Evolutionary conservation across 1,139 yeast species (phyloP), one percentile per base, ranked within the genome.

Genomic region (Geotrichum fermentans): DNA sequence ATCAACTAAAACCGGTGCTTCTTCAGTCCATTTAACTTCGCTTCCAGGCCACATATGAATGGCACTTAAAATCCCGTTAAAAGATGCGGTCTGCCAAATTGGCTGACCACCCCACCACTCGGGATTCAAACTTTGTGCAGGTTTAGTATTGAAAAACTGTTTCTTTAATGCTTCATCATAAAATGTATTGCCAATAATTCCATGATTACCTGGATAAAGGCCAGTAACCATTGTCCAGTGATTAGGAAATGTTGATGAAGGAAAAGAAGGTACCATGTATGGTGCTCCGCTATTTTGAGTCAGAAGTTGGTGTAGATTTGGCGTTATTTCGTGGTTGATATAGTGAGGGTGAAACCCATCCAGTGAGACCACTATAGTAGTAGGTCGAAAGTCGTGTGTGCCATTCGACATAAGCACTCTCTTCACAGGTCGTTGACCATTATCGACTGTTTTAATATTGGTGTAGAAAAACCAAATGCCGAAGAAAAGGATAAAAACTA

Each of bases 11-110:
- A 70, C 57, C 51, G 61, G 63, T 30, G 67, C 68, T 54, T 51
- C 62, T 4, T 62, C 61, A 45, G 21, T 58, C 70, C 72, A 79
- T 72, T 47, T 75, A 3, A 83, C 94, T 59, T 87, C 95, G 53
- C 89, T 81, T 0, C 96, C 96, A 0, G 97, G 96, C 95, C 95
- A 89, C 96, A 89, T 88, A 64, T 89, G 96, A n/a, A 87, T 82
- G 0, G 94, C 95, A 2, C 84, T 71, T 13, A 71, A 71, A 4
- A 85, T 75, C 0, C 80, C 82, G 53, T 83, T 85, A n/a, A 65
- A 64, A 22, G 71, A 71, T 0, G 94, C 89, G 0, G 95, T 85
- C 40, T 73, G 70, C 97, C 97, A 89, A 24, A 89, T 64, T 0
- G 97, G 95, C 61, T 86, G 94, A 28, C 96, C 95, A 8, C 94